Evolutionary conservation across 768 basidiomycete genomes (phyloP).

Genomic region (Rhodosporidiobolus sp.): DNA sequence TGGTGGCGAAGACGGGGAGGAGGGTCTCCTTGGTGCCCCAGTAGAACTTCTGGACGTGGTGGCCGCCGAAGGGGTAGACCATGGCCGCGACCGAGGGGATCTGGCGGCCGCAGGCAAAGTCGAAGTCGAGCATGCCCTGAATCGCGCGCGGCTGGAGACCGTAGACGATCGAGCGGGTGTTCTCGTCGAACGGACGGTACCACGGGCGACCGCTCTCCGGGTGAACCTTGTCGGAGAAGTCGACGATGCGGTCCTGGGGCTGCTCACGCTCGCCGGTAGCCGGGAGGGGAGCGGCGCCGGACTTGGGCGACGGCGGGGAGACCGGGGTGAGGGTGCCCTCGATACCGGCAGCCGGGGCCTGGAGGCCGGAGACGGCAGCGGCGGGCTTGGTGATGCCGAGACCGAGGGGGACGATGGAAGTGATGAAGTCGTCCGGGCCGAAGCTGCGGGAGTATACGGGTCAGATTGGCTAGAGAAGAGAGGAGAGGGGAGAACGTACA

Average conservation of each 20-base stretch:
- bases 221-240: constrained; percentile 60
- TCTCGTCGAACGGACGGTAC: constrained; percentile 86
- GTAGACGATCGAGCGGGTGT: constrained; percentile 94
- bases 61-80: constrained; percentile 99
- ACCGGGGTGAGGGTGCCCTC: constrained; percentile 56
- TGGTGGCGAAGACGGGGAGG: constrained; percentile 90
- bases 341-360: constrained; percentile 45
- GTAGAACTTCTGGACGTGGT: constrained; percentile 99
- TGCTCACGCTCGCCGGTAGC: constrained; percentile 72
- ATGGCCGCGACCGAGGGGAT: constrained; percentile 94
- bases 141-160: constrained; percentile 99
- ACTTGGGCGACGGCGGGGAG: constrained; percentile 49
- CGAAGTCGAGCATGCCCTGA: constrained; percentile 98
- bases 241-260: constrained; percentile 80
- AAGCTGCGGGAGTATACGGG: constrained; percentile 54
- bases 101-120: constrained; percentile 91
- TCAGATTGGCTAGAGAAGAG: background rate
- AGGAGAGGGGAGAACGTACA: constrained; percentile 12
- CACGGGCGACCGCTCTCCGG: constrained; percentile 58
- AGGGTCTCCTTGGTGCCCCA: constrained; percentile 99
- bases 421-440: constrained; percentile 98
- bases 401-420: constrained; percentile 97
- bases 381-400: constrained; percentile 65
- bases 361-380: constrained; percentile 43
- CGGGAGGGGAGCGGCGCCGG: constrained; percentile 57